A percentile compares a stretch with the other conserved stretches of the same genome.
These are phyloP conservation scores for Cryptosporidium viatorum DNA, from an alignment of 169 alveolate genomes.

Conservation along the genomic window DNA sequence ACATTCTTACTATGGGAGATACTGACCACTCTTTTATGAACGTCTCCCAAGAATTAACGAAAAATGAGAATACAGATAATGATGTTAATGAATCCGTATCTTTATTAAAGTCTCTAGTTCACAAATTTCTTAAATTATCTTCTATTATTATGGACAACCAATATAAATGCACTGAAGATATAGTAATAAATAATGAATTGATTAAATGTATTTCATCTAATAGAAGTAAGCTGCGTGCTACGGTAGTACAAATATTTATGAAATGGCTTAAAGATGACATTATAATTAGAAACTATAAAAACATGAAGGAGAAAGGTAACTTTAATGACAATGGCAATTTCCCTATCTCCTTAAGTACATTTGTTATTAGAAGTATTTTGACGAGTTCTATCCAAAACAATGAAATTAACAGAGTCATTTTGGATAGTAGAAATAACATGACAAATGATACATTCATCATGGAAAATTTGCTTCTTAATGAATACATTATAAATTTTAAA, in stretches of 20 bases:
- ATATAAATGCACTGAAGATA: not conserved
- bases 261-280: constrained; percentile 68
- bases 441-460: constrained; percentile 26
- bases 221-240: constrained; percentile 20
- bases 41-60: not conserved
- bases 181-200: not conserved
- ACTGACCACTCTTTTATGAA: not conserved
- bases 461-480: constrained; percentile 45
- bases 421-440: constrained; percentile 4
- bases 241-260: not conserved
- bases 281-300: constrained; percentile 24
- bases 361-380: constrained; percentile 37
- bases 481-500: constrained; percentile 14
- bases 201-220: constrained; percentile 17
- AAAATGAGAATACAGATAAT: not conserved
- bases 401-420: constrained; percentile 11
- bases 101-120: not conserved
- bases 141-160: constrained; percentile 37
- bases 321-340: not conserved
- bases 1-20: not conserved
- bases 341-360: constrained; percentile 62
- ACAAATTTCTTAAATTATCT: not conserved
- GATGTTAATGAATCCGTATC: not conserved
- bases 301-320: constrained; percentile 34
- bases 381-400: constrained; percentile 26